Percentiles rank a stretch among this genome's conserved stretches.
Evolutionary conservation across 768 basidiomycete genomes (phyloP).

Genomic region (Tylopilus plumbeoviolaceoides): DNA sequence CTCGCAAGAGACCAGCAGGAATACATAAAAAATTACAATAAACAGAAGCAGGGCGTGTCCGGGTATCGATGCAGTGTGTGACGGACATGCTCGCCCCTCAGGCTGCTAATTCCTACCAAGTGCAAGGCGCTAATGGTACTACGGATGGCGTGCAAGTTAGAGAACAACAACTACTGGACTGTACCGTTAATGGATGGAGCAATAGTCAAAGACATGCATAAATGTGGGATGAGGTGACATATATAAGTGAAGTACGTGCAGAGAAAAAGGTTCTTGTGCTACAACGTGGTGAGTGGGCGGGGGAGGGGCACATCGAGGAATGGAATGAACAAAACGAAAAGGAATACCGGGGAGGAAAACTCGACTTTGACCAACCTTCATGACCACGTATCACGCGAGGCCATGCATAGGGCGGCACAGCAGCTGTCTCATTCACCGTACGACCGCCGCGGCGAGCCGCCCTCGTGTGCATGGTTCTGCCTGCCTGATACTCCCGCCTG

Average conservation of each 20-base stretch:
- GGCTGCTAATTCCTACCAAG: not conserved
- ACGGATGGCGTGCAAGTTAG: not conserved
- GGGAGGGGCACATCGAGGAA: not conserved
- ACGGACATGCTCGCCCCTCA: not conserved
- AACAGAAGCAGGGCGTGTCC: not conserved
- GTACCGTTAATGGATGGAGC: not conserved
- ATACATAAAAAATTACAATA: not conserved
- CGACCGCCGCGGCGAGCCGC: constrained; percentile 17
- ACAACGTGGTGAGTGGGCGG: constrained; percentile 5
- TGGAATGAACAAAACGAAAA: not conserved
- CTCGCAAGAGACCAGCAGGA: too few species aligned
- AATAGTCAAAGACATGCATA: not conserved
- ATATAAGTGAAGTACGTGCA: not conserved
- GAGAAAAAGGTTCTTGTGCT: constrained; percentile 9
- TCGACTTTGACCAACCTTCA: not conserved
- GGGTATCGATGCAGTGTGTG: not conserved
- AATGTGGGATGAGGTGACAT: constrained; percentile 6
- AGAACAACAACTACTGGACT: not conserved
- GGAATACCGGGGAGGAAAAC: not conserved
- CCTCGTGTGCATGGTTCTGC: constrained; percentile 28
- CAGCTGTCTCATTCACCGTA: constrained; percentile 5
- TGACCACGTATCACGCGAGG: not conserved
- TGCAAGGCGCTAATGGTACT: not conserved
- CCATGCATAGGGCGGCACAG: not conserved
- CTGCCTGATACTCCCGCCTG: constrained; percentile 37